A percentile compares a stretch with the other conserved stretches of the same genome.
phyloP scores from a whole-genome alignment of 768 basidiomycete genomes.

The Lepiota venenata region DNA sequence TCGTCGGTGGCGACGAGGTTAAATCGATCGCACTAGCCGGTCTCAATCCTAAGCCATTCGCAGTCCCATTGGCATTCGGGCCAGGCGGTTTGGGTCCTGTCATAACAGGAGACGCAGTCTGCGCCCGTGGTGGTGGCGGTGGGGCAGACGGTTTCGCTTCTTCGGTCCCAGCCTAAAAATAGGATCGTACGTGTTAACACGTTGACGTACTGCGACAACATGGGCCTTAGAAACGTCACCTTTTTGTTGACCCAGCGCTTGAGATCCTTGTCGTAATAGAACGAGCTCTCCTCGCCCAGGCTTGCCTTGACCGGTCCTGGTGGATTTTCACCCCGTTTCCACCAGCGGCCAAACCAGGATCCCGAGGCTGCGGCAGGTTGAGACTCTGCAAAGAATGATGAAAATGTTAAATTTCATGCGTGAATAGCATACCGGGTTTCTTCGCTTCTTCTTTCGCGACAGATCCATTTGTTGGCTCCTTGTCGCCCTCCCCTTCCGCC shows the following conservation, averaged over 20 bases:
- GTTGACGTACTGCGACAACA: background rate
- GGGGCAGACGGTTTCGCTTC: constrained; percentile 50
- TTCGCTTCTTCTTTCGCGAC: constrained; percentile 16
- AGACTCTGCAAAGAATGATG: constrained; percentile 9
- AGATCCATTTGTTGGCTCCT: constrained; percentile 10
- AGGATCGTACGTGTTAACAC: background rate
- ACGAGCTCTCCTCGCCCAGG: constrained; percentile 85
- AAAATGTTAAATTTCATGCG: background rate
- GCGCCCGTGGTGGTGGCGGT: constrained; percentile 75
- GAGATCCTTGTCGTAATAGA: constrained; percentile 93
- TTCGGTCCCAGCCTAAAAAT: constrained; percentile 51
- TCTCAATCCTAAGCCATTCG: constrained; percentile 36
- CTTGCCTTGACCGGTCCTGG: constrained; percentile 81
- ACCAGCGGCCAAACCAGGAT: constrained; percentile 83
- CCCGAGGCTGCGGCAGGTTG: constrained; percentile 26
- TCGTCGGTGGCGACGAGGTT: constrained; percentile 46
- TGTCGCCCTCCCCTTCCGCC: constrained; percentile 24
- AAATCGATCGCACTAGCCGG: constrained; percentile 66
- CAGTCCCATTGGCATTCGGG: background rate
- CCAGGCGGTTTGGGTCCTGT: constrained; percentile 27
- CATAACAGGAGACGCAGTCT: constrained; percentile 79
- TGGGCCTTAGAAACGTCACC: constrained; percentile 36
- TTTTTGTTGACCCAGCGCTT: constrained; percentile 97
- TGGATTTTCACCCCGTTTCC: constrained; percentile 58
- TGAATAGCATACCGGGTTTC: constrained; percentile 23